A percentile compares a stretch with the other conserved stretches of the same genome.
Evolutionary conservation across 208 protist genomes (phyloP).

Genomic region (Zelonia costaricensis): DNA sequence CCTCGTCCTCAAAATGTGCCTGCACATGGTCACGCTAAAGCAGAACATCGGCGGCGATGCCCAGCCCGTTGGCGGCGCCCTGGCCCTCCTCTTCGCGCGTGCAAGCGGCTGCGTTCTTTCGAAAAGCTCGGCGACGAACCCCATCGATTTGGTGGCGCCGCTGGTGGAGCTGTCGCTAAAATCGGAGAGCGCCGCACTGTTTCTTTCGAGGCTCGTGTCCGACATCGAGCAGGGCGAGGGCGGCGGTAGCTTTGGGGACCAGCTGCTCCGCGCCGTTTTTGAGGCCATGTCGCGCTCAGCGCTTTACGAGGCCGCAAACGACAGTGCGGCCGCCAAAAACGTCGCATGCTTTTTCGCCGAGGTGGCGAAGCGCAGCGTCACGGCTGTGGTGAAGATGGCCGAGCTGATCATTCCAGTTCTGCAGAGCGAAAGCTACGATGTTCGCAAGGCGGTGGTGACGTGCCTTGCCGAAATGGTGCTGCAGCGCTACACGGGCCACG

Average conservation of each 20-base stretch:
- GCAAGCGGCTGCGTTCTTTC: constrained; percentile 48
- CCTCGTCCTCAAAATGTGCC: constrained; percentile 60
- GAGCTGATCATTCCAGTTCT: constrained; percentile 58
- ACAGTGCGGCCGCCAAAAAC: constrained; percentile 69
- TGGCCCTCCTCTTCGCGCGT: constrained; percentile 72
- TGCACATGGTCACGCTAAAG: constrained; percentile 89
- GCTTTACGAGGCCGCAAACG: constrained; percentile 51
- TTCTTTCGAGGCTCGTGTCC: constrained; percentile 75
- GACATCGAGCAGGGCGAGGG: constrained; percentile 73
- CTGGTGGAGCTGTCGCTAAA: constrained; percentile 80
- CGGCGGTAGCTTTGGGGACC: constrained; percentile 19
- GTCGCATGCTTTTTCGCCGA: constrained; percentile 78
- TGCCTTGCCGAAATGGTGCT: constrained; percentile 84
- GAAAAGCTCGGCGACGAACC: constrained; percentile 39
- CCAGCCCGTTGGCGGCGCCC: constrained; percentile 66
- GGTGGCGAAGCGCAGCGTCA: constrained; percentile 79
- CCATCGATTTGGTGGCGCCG: constrained; percentile 65
- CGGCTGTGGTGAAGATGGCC: constrained; percentile 64
- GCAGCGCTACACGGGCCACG: constrained; percentile 73
- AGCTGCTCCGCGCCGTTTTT: constrained; percentile 61
- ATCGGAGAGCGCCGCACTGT: constrained; percentile 66
- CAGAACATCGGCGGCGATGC: constrained; percentile 74
- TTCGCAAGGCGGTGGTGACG: constrained; percentile 83
- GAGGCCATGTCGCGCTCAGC: constrained; percentile 62
- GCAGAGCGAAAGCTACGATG: constrained; percentile 85